Base-by-base conservation (phyloP, 768 basidiomycete species). In the Amyloporia xantha region DNA sequence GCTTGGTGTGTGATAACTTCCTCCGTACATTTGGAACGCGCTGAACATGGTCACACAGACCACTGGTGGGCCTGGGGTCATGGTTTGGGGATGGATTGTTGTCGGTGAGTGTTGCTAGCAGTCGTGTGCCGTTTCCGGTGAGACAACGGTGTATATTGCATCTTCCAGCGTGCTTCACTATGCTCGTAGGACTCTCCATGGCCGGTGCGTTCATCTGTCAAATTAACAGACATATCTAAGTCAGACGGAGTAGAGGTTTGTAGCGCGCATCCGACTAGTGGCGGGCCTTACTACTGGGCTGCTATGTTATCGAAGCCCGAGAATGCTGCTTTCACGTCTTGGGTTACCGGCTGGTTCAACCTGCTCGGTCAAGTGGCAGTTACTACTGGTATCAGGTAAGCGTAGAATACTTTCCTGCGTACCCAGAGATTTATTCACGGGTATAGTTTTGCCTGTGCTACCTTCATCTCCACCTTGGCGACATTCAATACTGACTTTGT, bases 211-310 rank as follows among this genome's bases (percentile, higher is more conserved):
- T 25, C 30, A 33, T n/a, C n/a, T n/a, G n/a, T n/a, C n/a, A n/a
- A n/a, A n/a, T n/a, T n/a, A n/a, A n/a, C n/a, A 17, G n/a, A 17
- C 10, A 20, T 17, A 5, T 36, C 3, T 26, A 27, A 28, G 15
- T 33, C 30, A 15, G 30, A 7, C 15, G 30, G 15, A 33, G 43
- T 30, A 57, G 73, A 76, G 62, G 64, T 71, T 26, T 71, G 68
- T 51, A 84, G 81, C 53, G 81, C 83, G 2, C 82, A 81, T 66
- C 83, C 81, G 4, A 84, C 82, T 2, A 81, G 78, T 42, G 83
- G 85, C 5, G 85, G 85, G 0, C 85, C 86, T 0, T 86, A 87
- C 57, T 86, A 81, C 63, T 87, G 86, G 86, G 80, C 84, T n/a
- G 84, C 85, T 1, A 84, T 86, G 77, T 65, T 88, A 1, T 79